Evolutionary conservation across 1,139 yeast genomes (phyloP).

Genomic region (Keqinozyma sinolaborantium): DNA sequence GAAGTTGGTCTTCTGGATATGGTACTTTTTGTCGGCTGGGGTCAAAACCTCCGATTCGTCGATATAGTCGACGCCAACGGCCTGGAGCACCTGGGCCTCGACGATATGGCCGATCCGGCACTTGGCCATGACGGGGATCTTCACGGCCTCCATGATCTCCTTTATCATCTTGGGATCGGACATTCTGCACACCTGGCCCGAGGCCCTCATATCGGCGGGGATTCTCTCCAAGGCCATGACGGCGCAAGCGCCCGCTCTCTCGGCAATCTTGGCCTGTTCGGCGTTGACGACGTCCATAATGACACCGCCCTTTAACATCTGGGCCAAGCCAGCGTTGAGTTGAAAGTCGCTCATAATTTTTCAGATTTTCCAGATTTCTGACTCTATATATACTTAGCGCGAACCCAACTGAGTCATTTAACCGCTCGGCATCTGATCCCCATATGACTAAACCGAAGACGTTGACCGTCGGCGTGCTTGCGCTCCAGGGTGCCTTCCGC

Average conservation of each 20-base stretch:
- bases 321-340: constrained; percentile 79
- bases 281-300: constrained; percentile 54
- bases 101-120: constrained; percentile 83
- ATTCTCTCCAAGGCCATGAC: constrained; percentile 88
- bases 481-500: constrained; percentile 76
- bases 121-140: constrained; percentile 85
- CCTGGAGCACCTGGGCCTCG: constrained; percentile 78
- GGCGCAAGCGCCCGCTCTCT: constrained; percentile 85
- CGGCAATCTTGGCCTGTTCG: constrained; percentile 61
- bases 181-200: constrained; percentile 86
- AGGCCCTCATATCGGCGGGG: constrained; percentile 83
- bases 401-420: too few species aligned
- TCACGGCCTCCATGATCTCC: constrained; percentile 69
- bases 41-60: constrained; percentile 86
- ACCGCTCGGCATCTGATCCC: too few species aligned
- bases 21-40: constrained; percentile 71
- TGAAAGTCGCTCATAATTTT: constrained; percentile 47
- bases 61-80: constrained; percentile 72
- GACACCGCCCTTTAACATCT: constrained; percentile 75
- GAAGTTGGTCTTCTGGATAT: constrained; percentile 60
- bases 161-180: constrained; percentile 80
- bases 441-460: constrained; percentile 13
- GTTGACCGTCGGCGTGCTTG: constrained; percentile 60
- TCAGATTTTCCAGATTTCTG: constrained; percentile 1
- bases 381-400: too few species aligned